phyloP scores from a whole-genome alignment of 345 rosid genomes.

The Physaria fendleri region DNA sequence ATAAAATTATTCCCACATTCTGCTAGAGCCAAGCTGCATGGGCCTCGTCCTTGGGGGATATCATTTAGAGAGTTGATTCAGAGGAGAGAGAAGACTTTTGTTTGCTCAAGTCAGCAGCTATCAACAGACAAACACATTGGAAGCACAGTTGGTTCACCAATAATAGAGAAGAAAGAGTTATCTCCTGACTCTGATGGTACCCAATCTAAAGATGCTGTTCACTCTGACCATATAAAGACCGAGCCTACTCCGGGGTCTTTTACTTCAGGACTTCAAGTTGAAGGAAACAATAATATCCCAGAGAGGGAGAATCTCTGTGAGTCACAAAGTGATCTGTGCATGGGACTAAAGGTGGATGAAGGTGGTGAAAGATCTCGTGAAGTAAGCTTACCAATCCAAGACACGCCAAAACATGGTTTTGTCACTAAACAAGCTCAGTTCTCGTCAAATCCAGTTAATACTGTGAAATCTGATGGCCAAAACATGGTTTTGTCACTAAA shows the following conservation, averaged over 20 bases:
- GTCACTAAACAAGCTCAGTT: slow-evolving; percentile 26
- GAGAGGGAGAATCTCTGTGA: slow-evolving; percentile 33
- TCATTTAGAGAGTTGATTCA: slow-evolving; percentile 31
- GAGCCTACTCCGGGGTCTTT: not conserved
- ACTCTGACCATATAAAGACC: not conserved
- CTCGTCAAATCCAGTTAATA: slow-evolving; percentile 27
- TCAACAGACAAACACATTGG: slow-evolving; percentile 28
- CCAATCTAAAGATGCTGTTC: slow-evolving; percentile 10
- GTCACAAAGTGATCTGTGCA: slow-evolving; percentile 40
- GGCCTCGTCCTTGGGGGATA: slow-evolving; percentile 20
- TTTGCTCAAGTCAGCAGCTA: slow-evolving; percentile 14
- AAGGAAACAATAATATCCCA: slow-evolving; percentile 16
- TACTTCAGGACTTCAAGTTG: slow-evolving; percentile 12
- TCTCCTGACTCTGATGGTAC: slow-evolving; percentile 12
- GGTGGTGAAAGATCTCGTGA: slow-evolving; percentile 31
- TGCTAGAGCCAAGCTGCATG: slow-evolving; percentile 30
- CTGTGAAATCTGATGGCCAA: too few relatives aligned
- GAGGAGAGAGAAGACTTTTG: slow-evolving; percentile 31
- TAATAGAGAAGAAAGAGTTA: slow-evolving; percentile 23
- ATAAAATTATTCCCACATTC: slow-evolving; percentile 54
- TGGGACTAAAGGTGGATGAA: slow-evolving; percentile 33
- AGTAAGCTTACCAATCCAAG: slow-evolving; percentile 30
- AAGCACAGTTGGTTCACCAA: not conserved
- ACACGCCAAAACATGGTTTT: slow-evolving; percentile 23
- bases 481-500: slow-evolving; percentile 22